These are phyloP conservation scores for Hypericum perforatum DNA, from an alignment of 345 rosid species.

Conservation along the genomic window DNA sequence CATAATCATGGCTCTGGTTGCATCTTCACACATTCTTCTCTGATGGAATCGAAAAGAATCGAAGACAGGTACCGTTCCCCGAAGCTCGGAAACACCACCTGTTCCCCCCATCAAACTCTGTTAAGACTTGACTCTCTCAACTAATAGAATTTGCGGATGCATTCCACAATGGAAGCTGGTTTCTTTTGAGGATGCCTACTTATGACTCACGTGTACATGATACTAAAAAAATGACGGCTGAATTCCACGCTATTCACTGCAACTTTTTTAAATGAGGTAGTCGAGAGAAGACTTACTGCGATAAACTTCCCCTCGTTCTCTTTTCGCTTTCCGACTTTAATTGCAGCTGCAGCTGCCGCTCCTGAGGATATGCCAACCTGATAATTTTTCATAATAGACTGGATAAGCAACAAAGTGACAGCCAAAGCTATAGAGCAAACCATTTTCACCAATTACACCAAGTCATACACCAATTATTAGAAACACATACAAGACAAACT, in stretches of 20 bases:
- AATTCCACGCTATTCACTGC: background rate
- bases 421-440: no score
- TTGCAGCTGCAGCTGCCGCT: constrained; percentile 90
- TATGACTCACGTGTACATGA: no score
- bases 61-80: constrained; percentile 87
- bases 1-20: constrained; percentile 45
- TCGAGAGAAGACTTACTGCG: constrained; percentile 44
- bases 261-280: background rate
- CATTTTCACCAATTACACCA: no score
- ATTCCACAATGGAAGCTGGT: no score
- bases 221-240: no score
- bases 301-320: constrained; percentile 90
- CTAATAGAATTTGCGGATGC: no score
- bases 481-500: no score
- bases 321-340: constrained; percentile 77
- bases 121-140: no score
- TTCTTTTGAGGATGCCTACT: no score
- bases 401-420: background rate
- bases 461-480: no score
- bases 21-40: constrained; percentile 86
- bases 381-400: constrained; percentile 4
- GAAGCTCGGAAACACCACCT: constrained; percentile 95
- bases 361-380: constrained; percentile 99
- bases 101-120: constrained; percentile 1
- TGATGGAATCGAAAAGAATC: constrained; percentile 79